Percentiles rank a stretch among this genome's conserved stretches.
Conservation (phyloP, 2,329 filamentous ascomycete genomes). For the Truncatella angustata region DNA sequence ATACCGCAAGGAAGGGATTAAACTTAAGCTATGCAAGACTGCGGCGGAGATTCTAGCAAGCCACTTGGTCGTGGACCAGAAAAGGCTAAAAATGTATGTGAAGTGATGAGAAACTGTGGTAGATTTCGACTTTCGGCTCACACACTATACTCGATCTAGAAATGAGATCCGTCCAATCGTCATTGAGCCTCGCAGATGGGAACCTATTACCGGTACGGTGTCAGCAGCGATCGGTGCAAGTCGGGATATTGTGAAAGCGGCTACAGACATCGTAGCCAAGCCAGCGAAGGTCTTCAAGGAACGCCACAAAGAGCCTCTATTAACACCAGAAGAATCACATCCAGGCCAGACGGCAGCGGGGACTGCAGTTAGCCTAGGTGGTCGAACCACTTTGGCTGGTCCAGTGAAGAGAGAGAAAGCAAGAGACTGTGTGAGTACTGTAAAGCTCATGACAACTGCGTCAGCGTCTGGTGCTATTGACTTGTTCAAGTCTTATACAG, state of each 20-base stretch:
- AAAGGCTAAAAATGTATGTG: constrained; percentile 35
- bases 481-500: constrained; percentile 16
- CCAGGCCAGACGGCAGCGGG: background rate
- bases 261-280: constrained; percentile 11
- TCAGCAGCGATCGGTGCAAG: constrained; percentile 16
- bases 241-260: background rate
- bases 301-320: background rate
- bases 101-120: no score
- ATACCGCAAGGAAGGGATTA: constrained; percentile 29
- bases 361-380: background rate
- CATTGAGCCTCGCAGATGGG: constrained; percentile 33
- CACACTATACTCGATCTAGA: constrained; percentile 35
- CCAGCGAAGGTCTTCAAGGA: constrained; percentile 24
- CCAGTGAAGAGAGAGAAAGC: background rate
- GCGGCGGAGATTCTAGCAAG: constrained; percentile 53
- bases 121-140: background rate
- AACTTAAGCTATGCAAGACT: constrained; percentile 46
- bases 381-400: no score
- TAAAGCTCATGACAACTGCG: background rate
- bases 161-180: constrained; percentile 34
- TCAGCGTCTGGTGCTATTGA: background rate
- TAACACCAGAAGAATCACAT: background rate
- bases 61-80: constrained; percentile 49
- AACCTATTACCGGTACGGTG: constrained; percentile 25
- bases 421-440: background rate